Conservation (phyloP, 192 early-diverging fungal genomes). For the Dimargaris cristalligena region DNA sequence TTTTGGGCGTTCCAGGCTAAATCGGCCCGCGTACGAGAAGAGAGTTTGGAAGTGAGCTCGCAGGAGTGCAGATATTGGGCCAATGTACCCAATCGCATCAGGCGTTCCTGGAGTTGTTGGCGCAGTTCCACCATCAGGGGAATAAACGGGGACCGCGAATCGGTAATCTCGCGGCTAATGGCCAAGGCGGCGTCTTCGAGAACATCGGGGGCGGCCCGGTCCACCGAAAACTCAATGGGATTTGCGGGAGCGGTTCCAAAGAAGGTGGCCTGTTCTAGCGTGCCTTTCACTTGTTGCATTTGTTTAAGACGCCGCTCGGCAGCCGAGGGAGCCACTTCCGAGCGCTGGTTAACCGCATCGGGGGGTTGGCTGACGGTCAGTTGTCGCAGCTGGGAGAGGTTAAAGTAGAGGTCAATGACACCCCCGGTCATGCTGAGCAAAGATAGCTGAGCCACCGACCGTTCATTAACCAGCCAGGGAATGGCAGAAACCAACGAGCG, state of each 20-base stretch:
- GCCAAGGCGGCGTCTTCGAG: constrained; percentile 20
- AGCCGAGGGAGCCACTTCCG: neutral
- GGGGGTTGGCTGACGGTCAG: neutral
- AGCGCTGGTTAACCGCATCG: neutral
- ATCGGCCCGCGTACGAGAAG: constrained; percentile 11
- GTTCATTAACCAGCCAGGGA: constrained; percentile 10
- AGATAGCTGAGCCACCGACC: constrained; percentile 13
- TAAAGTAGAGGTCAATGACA: constrained; percentile 18
- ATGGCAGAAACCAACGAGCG: neutral
- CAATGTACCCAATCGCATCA: constrained; percentile 17
- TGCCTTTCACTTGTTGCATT: constrained; percentile 12
- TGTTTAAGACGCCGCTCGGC: neutral
- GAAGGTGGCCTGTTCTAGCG: constrained; percentile 28
- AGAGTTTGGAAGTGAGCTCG: constrained; percentile 14
- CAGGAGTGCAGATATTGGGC: constrained; percentile 17
- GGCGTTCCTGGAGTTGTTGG: constrained; percentile 20
- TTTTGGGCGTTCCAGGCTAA: constrained; percentile 22
- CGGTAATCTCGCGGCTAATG: constrained; percentile 20
- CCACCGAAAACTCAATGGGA: constrained; percentile 20
- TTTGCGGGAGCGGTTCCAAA: constrained; percentile 16
- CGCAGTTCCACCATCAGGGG: constrained; percentile 21
- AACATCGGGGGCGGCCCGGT: neutral
- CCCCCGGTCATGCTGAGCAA: constrained; percentile 19
- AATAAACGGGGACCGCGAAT: constrained; percentile 22
- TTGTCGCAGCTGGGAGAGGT: constrained; percentile 1